Evolutionary conservation across 164 flowering plant species (phyloP).

Genomic region (Vitis riparia): DNA sequence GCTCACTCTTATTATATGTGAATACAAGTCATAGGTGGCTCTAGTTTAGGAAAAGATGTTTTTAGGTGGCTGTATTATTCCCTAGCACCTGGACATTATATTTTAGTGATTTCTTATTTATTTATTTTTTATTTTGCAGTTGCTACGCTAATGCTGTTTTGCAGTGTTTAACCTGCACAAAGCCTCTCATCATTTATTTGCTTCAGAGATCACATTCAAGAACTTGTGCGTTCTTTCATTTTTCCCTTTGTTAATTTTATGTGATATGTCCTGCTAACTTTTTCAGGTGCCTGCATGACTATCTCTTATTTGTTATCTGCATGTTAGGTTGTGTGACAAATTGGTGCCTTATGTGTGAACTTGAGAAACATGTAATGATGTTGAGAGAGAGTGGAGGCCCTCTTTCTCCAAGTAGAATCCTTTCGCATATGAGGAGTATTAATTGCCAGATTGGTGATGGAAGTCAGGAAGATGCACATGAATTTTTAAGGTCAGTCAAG

Average conservation of each 20-base stretch:
- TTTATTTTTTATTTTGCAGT: constrained; percentile 44
- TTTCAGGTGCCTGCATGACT: neutral
- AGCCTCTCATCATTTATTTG: constrained; percentile 69
- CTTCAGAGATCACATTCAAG: constrained; percentile 72
- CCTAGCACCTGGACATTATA: too few species aligned
- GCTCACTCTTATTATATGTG: too few species aligned
- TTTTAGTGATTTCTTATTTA: neutral
- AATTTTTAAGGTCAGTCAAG: constrained; percentile 69
- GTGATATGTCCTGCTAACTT: neutral
- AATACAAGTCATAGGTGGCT: too few species aligned
- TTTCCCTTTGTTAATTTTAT: neutral
- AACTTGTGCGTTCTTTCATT: constrained; percentile 41
- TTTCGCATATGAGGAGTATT: constrained; percentile 55
- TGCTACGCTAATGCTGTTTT: constrained; percentile 94
- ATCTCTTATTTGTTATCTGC: neutral
- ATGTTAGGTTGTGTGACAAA: constrained; percentile 53
- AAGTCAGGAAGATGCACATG: constrained; percentile 96
- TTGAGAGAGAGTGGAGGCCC: constrained; percentile 63
- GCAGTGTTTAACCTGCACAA: constrained; percentile 84
- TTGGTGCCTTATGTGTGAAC: constrained; percentile 92
- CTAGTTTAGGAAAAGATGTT: neutral
- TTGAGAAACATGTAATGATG: constrained; percentile 66
- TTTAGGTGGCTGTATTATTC: neutral
- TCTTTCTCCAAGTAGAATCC: constrained; percentile 64
- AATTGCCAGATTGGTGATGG: constrained; percentile 79